Conservation (phyloP, 768 basidiomycete genomes). For the Strobilomyces confusus region DNA sequence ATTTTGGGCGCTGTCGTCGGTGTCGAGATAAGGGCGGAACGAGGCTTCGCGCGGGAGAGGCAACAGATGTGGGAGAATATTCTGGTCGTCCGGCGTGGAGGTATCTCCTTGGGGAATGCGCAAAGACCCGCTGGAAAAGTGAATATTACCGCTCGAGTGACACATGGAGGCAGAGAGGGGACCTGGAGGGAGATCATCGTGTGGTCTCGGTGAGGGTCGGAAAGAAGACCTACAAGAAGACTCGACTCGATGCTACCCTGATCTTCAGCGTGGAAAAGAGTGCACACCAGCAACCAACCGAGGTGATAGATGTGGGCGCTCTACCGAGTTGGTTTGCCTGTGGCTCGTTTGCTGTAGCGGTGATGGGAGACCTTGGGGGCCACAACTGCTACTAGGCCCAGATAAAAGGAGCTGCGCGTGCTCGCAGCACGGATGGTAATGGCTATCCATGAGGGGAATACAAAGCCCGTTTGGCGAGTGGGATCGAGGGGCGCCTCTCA, state of each 20-base stretch:
- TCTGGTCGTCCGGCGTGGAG: constrained; percentile 14
- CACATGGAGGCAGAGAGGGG: constrained; percentile 15
- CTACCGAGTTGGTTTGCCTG: constrained; percentile 1
- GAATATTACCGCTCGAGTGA: constrained; percentile 14
- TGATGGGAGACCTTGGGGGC: constrained; percentile 9
- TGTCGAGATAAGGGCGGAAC: constrained; percentile 14
- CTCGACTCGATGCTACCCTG: constrained; percentile 8
- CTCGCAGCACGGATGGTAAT: constrained; percentile 24
- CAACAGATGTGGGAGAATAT: constrained; percentile 17
- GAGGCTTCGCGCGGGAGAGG: constrained; percentile 13
- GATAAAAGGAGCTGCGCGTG: constrained; percentile 30
- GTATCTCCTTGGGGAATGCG: constrained; percentile 9
- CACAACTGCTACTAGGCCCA: constrained; percentile 4
- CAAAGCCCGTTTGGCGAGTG: constrained; percentile 13
- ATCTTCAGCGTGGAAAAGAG: constrained; percentile 32
- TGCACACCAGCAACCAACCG: constrained; percentile 8
- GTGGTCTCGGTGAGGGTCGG: constrained; percentile 10
- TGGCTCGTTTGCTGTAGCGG: not conserved
- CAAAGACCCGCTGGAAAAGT: constrained; percentile 12
- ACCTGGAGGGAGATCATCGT: constrained; percentile 22
- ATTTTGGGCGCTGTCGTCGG: constrained; percentile 19
- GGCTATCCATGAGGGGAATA: constrained; percentile 26
- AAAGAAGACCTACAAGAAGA: constrained; percentile 20
- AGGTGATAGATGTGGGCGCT: constrained; percentile 2
- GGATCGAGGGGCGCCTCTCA: constrained; percentile 20